phyloP scores from a whole-genome alignment of 208 protist species.

The Vickermania ingenoplastis region DNA sequence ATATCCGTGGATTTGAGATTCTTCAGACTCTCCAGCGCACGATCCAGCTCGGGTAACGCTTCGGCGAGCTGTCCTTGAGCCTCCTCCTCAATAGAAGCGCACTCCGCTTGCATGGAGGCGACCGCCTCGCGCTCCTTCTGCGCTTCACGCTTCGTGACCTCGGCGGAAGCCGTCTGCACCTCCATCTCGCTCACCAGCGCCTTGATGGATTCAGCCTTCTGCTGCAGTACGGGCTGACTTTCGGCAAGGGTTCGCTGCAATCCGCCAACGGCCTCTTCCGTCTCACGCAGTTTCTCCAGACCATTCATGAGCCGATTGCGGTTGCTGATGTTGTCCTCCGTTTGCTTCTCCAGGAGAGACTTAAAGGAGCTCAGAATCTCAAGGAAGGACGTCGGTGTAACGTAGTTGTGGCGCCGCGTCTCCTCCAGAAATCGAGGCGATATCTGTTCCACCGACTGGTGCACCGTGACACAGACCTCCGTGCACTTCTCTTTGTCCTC shows the following conservation, averaged over 20 bases:
- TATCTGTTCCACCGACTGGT: conserved; percentile 89
- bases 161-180: conserved; percentile 88
- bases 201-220: conserved; percentile 92
- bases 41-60: conserved; percentile 96
- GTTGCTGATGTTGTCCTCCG: conserved; percentile 62
- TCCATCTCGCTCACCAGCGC: conserved; percentile 90
- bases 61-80: conserved; percentile 93
- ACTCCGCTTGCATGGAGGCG: conserved; percentile 88
- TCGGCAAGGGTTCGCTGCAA: conserved; percentile 92
- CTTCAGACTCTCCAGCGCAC: conserved; percentile 92
- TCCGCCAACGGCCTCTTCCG: conserved; percentile 87
- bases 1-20: conserved; percentile 96
- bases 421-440: conserved; percentile 88
- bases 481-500: conserved; percentile 60
- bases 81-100: conserved; percentile 90
- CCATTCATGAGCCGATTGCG: conserved; percentile 90
- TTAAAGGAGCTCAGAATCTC: conserved; percentile 93
- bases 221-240: conserved; percentile 93
- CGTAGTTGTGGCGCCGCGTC: conserved; percentile 94
- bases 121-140: conserved; percentile 90
- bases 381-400: conserved; percentile 98
- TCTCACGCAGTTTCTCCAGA: conserved; percentile 92
- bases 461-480: conserved; percentile 91
- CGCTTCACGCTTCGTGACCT: conserved; percentile 87
- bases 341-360: conserved; percentile 73